Evolutionary conservation across 2,329 filamentous ascomycete genomes (phyloP).

Genomic region (Pestalotiopsis sp.): DNA sequence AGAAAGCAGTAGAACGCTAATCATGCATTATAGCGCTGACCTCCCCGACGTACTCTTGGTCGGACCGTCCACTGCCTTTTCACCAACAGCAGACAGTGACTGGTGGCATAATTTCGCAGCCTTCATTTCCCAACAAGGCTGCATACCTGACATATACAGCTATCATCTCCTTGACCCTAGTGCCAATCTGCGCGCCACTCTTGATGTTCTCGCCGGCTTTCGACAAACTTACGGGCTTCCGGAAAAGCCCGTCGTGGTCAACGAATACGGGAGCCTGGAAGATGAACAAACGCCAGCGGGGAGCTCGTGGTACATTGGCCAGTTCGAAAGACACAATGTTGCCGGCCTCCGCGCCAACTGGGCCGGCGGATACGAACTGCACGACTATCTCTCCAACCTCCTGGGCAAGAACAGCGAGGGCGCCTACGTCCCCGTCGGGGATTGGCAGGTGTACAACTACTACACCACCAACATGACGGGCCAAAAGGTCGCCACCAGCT

Average conservation of each 20-base stretch:
- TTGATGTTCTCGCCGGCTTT: background rate
- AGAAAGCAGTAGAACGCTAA: background rate
- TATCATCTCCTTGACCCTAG: background rate
- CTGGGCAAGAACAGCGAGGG: background rate
- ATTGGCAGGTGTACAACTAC: background rate
- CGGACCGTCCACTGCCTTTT: background rate
- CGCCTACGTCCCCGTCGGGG: background rate
- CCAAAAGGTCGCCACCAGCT: background rate
- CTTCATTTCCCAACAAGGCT: background rate
- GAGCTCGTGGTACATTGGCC: background rate
- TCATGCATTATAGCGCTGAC: background rate
- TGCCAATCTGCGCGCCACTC: background rate
- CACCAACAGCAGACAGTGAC: background rate
- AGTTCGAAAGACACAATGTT: background rate
- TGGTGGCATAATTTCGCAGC: background rate
- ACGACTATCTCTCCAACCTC: background rate
- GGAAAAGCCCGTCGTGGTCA: background rate
- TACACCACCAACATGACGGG: background rate
- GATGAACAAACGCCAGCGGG: background rate
- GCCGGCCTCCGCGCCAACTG: background rate
- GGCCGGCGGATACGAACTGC: background rate
- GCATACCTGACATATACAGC: background rate
- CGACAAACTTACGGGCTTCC: background rate
- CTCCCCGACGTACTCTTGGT: background rate
- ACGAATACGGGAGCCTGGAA: background rate